phyloP scores from a whole-genome alignment of 2,329 filamentous ascomycete species.

The Grosmannia huntii region DNA sequence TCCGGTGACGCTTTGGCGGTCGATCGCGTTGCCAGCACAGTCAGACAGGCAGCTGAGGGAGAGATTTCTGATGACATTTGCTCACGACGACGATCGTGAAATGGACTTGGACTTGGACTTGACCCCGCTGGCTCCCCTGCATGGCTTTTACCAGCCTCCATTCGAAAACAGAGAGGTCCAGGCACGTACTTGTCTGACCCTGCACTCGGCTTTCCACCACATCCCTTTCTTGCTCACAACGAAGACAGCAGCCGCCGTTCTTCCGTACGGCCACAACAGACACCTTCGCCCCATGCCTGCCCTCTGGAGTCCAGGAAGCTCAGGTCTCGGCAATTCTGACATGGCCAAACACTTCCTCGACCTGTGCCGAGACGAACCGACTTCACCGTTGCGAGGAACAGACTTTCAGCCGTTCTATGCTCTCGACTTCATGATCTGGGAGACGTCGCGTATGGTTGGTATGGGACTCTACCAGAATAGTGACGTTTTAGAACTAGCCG shows the following conservation, averaged over 20 bases:
- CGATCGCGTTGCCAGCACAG: too few relatives aligned
- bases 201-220: not conserved
- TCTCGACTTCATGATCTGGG: not conserved
- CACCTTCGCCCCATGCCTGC: not conserved
- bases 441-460: not conserved
- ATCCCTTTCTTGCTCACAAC: not conserved
- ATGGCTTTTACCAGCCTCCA: too few relatives aligned
- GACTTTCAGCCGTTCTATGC: not conserved
- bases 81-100: too few relatives aligned
- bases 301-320: not conserved
- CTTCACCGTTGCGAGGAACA: not conserved
- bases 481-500: too few relatives aligned
- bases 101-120: too few relatives aligned
- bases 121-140: too few relatives aligned
- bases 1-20: too few relatives aligned
- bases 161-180: too few relatives aligned
- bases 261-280: not conserved
- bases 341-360: not conserved
- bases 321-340: not conserved
- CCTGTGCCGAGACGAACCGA: not conserved
- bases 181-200: too few relatives aligned
- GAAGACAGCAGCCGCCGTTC: not conserved
- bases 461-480: not conserved
- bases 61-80: too few relatives aligned
- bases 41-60: too few relatives aligned